Percentiles rank a stretch among this genome's conserved stretches.
Evolutionary conservation across 2,329 filamentous ascomycete species (phyloP).

Genomic region (Sporothrix globosa): DNA sequence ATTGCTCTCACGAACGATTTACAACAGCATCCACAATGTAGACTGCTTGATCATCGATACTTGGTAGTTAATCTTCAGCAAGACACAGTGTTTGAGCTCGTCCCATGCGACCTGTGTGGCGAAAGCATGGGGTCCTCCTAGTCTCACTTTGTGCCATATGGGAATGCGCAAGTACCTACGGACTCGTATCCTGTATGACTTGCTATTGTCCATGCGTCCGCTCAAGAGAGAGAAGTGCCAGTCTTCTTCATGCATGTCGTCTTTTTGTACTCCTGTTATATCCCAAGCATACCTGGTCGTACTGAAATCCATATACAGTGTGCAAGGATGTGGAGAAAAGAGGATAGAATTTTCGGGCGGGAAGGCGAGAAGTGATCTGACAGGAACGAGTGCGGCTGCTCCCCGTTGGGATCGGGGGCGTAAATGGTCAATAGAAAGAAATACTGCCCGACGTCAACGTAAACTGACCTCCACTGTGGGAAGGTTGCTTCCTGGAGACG

Average conservation of each 20-base stretch:
- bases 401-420: background rate
- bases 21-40: background rate
- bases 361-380: constrained; percentile 1
- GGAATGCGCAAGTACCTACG: background rate
- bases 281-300: background rate
- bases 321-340: background rate
- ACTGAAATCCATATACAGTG: constrained; percentile 1
- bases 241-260: background rate
- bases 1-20: background rate
- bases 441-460: background rate
- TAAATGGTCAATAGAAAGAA: background rate
- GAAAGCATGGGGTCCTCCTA: background rate
- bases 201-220: background rate
- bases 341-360: background rate
- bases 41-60: background rate
- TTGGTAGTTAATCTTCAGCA: background rate
- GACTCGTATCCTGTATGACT: constrained; percentile 3
- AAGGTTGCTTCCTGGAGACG: background rate
- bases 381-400: constrained; percentile 5
- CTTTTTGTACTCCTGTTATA: background rate
- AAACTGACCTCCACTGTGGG: background rate
- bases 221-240: background rate
- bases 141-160: background rate
- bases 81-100: background rate
- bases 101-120: constrained; percentile 2